phyloP scores from a whole-genome alignment of 2,329 filamentous ascomycete genomes.

The Orbilia brochopaga region DNA sequence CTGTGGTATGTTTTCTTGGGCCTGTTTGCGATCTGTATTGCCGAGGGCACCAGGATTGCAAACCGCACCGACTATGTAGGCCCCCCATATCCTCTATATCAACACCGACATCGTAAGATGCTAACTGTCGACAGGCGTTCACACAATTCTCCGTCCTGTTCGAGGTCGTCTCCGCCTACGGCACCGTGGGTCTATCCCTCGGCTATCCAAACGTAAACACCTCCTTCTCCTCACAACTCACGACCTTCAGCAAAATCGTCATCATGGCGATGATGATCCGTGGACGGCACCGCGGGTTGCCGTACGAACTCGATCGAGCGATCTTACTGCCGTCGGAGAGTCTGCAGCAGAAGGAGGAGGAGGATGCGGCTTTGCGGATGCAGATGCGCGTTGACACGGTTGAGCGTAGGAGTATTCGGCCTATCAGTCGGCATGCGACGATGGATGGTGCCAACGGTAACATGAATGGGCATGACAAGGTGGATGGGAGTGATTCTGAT shows the following conservation, averaged over 20 bases:
- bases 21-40: conserved; percentile 88
- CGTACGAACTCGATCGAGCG: conserved; percentile 73
- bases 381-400: conserved; percentile 35
- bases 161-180: conserved; percentile 88
- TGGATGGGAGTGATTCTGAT: conserved; percentile 6
- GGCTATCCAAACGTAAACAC: conserved; percentile 78
- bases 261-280: conserved; percentile 74
- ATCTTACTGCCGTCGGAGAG: conserved; percentile 71
- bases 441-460: conserved; percentile 13
- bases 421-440: conserved; percentile 25
- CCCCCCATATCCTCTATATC: conserved; percentile 5
- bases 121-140: conserved; percentile 52
- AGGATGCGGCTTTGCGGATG: conserved; percentile 61
- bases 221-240: conserved; percentile 83
- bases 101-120: too few species aligned
- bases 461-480: conserved; percentile 1
- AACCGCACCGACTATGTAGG: conserved; percentile 55
- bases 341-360: conserved; percentile 67
- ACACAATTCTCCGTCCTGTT: conserved; percentile 66
- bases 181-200: conserved; percentile 88
- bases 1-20: conserved; percentile 96
- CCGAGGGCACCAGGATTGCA: conserved; percentile 76
- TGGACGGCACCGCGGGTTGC: conserved; percentile 71
- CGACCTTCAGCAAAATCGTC: conserved; percentile 70
- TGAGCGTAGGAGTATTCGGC: conserved; percentile 31